Evolutionary conservation across 2,329 filamentous ascomycete genomes (phyloP), one percentile per base, ranked within the genome.

Genomic region (Emergomyces africanus): DNA sequence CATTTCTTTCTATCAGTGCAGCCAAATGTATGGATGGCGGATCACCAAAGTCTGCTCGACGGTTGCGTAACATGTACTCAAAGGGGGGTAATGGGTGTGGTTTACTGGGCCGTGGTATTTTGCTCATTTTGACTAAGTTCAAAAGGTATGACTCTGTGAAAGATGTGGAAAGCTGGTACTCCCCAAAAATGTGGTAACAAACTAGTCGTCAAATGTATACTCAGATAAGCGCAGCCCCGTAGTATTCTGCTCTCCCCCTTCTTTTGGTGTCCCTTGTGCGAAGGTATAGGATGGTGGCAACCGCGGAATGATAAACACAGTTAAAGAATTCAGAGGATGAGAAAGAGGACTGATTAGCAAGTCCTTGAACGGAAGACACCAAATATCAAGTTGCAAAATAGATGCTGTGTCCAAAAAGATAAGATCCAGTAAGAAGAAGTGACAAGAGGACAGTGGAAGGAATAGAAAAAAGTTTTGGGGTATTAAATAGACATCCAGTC

Each of bases 41-140:
- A 15, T 55, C 54, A 33, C 54, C 54, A 33, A 55, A 55, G 23
- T 44, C 25, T 1, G 54, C 54, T 18, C 54, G 54, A 44, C 54
- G 54, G 25, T 55, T 55, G 6, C 39, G 54, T n/a, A 39, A 55
- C 54, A 55, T 55, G 39, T 44, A 55, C 28, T 55, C 54, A 8
- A 55, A 42, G 14, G 39, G 37, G 14, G 54, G 54, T 55, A 55
- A 44, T 5, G 54, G 39, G 39, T 39, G 54, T 14, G 54, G 44
- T 55, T 35, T 25, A 42, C 54, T 33, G 12, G 9, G 14, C 3
- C 15, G 25, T 12, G 6, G 37, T 42, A 33, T 46, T 55, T 28
- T 44, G 25, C 37, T 2, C 54, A 55, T 55, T 23, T 46, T 44
- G 28, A 20, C 10, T 18, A 35, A 20, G 9, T 20, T 28, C 2